Percentiles rank a stretch among this genome's conserved stretches.
phyloP scores from a whole-genome alignment of 2,329 filamentous ascomycete species.

The Xylaria hypoxylon region DNA sequence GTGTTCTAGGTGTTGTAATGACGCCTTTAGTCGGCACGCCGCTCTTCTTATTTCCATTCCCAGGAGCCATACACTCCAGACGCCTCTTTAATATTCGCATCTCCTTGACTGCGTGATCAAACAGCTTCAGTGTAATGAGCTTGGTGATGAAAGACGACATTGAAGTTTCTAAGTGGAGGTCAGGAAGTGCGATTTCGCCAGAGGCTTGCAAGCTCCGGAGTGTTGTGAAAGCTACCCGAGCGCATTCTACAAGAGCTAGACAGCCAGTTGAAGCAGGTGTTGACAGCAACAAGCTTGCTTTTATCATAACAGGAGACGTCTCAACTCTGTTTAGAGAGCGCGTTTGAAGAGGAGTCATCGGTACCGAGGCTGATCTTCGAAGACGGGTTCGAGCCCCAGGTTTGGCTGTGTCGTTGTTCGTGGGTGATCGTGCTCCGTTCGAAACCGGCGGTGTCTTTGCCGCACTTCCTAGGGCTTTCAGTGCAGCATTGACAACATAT shows the following conservation, averaged over 20 bases:
- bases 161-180: slow-evolving; percentile 77
- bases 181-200: slow-evolving; percentile 65
- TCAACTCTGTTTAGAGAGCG: slow-evolving; percentile 70
- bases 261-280: slow-evolving; percentile 56
- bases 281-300: slow-evolving; percentile 48
- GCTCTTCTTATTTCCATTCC: slow-evolving; percentile 50
- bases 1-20: slow-evolving; percentile 56
- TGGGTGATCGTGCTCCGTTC: slow-evolving; percentile 50
- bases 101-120: slow-evolving; percentile 77
- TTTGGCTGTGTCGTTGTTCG: slow-evolving; percentile 55
- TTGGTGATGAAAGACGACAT: slow-evolving; percentile 77
- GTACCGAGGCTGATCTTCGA: slow-evolving; percentile 67
- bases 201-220: slow-evolving; percentile 69
- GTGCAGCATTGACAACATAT: slow-evolving; percentile 75
- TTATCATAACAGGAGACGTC: slow-evolving; percentile 62
- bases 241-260: slow-evolving; percentile 74
- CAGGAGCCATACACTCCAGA: slow-evolving; percentile 59
- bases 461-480: slow-evolving; percentile 76
- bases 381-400: slow-evolving; percentile 56
- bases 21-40: slow-evolving; percentile 49
- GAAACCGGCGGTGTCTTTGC: slow-evolving; percentile 61
- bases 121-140: slow-evolving; percentile 71
- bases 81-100: slow-evolving; percentile 73
- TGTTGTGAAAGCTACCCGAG: slow-evolving; percentile 73
- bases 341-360: slow-evolving; percentile 71